phyloP scores from a whole-genome alignment of 495 filamentous ascomycete species.

The Penicillium maclennaniae region DNA sequence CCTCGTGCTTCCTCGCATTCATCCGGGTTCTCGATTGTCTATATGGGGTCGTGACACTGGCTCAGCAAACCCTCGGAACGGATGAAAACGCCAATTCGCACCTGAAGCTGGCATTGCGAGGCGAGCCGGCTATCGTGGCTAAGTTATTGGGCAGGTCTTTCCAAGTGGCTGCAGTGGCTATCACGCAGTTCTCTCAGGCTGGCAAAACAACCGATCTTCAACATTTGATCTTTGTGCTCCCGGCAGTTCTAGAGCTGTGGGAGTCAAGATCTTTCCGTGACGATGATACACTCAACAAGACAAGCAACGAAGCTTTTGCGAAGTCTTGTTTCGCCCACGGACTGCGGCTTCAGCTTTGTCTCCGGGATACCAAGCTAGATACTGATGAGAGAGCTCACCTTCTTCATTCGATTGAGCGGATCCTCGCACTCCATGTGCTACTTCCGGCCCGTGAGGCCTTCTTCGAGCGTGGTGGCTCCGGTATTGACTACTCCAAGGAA shows the following conservation, averaged over 20 bases:
- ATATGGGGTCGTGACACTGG: slow-evolving; percentile 31
- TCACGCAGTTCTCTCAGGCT: slow-evolving; percentile 30
- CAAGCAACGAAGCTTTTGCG: slow-evolving; percentile 43
- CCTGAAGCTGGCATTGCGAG: slow-evolving; percentile 48
- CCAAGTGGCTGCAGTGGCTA: slow-evolving; percentile 34
- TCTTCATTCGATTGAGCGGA: slow-evolving; percentile 50
- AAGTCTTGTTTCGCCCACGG: slow-evolving; percentile 38
- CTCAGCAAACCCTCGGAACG: slow-evolving; percentile 20
- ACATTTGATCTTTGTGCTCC: slow-evolving; percentile 38
- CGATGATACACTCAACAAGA: slow-evolving; percentile 35
- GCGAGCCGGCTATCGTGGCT: slow-evolving; percentile 45
- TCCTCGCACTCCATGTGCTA: slow-evolving; percentile 68
- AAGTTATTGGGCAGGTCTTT: slow-evolving; percentile 41
- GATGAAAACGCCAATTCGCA: slow-evolving; percentile 48
- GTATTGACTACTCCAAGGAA: slow-evolving; percentile 43
- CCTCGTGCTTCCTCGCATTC: slow-evolving; percentile 40
- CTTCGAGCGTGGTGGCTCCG: slow-evolving; percentile 40
- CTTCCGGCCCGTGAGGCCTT: slow-evolving; percentile 60
- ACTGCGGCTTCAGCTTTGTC: slow-evolving; percentile 35
- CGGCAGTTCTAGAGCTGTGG: slow-evolving; percentile 44
- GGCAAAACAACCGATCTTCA: slow-evolving; percentile 39
- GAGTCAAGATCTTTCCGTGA: slow-evolving; percentile 37
- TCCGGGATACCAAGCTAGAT: slow-evolving; percentile 31
- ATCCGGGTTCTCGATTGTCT: slow-evolving; percentile 38
- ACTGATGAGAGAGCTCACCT: slow-evolving; percentile 39